Evolutionary conservation across 2,329 filamentous ascomycete species (phyloP), one percentile per base, ranked within the genome.

Genomic region (Talaromyces sp.): DNA sequence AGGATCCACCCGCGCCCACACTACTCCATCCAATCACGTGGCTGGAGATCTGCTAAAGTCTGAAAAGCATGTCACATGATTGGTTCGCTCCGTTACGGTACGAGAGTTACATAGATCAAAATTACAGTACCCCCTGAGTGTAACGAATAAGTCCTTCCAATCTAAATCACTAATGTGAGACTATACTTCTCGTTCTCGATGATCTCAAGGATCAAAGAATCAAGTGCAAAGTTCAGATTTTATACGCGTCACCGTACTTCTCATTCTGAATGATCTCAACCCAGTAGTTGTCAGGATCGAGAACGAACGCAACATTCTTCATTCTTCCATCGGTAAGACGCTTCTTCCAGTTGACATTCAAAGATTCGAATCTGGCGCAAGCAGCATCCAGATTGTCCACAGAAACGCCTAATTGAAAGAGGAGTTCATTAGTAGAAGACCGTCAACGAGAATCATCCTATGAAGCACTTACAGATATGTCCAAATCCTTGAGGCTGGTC

Each of bases 341-440:
- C 85, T 97, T 97, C 85, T 96, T 96, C 90, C 91, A 99, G 74
- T 83, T 86, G 57, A 93, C 88, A 5, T 87, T 84, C 69, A 89
- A 78, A 57, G 85, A 84, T 71, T 97, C 94, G 65, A 97, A 92
- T 13, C 92, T 84, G 69, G 86, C 77, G 75, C 93, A 97, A 9
- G 94, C 92, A 7, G 88, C 88, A 55, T 94, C 86, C n/a, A 97
- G 70, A 70, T 96, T 85, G 69, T 97, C 93, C 11, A 97, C 92
- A 1, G 87, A 81, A 55, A 97, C 78, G 69, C 85, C 86, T 89
- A 53, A 22, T 9, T n/a, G n/a, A n/a, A n/a, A 45, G 10, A 39
- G 13, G 5, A n/a, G 21, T n/a, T 10, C 21, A 37, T 53, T 15
- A 57, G 46, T 13, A 41, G 56, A 57, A 28, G 56, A 56, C n/a